These are phyloP conservation scores for Talinum fruticosum DNA, from an alignment of 148 eudicot species.

Conservation along the genomic window DNA sequence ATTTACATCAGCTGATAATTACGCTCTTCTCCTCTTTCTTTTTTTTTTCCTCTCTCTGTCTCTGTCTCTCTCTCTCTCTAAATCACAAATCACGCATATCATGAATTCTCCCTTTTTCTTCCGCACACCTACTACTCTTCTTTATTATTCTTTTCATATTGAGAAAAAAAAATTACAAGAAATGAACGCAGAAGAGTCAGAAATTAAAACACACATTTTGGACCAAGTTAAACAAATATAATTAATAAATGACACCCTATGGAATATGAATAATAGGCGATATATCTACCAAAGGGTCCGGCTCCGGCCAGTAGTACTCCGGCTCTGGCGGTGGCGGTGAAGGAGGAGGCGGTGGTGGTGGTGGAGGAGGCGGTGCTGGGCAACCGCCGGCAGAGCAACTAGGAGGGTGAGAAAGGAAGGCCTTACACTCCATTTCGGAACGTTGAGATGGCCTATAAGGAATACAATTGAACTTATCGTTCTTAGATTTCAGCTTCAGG, in stretches of 20 bases:
- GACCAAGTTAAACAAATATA: background rate
- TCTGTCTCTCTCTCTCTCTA: too few species aligned
- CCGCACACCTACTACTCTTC: background rate
- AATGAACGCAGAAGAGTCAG: background rate
- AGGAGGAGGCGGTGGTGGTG: constrained; percentile 19
- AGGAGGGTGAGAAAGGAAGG: constrained; percentile 40
- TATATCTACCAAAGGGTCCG: background rate
- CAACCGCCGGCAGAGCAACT: constrained; percentile 44
- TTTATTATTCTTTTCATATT: background rate
- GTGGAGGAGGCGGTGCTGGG: constrained; percentile 10
- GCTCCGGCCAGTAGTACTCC: background rate
- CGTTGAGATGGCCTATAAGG: constrained; percentile 51
- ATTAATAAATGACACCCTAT: background rate
- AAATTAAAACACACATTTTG: background rate
- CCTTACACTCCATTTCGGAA: constrained; percentile 40
- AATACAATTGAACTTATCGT: constrained; percentile 54
- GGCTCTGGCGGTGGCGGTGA: constrained; percentile 26
- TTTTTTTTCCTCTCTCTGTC: too few species aligned
- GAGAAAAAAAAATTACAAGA: background rate
- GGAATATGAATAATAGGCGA: background rate
- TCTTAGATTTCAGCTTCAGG: constrained; percentile 32
- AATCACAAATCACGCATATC: background rate
- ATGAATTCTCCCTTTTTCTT: background rate
- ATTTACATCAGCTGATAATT: constrained; percentile 1
- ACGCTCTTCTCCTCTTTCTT: background rate